Evolutionary conservation across 768 basidiomycete species (phyloP).

Genomic region (Lentinula guzmanii): DNA sequence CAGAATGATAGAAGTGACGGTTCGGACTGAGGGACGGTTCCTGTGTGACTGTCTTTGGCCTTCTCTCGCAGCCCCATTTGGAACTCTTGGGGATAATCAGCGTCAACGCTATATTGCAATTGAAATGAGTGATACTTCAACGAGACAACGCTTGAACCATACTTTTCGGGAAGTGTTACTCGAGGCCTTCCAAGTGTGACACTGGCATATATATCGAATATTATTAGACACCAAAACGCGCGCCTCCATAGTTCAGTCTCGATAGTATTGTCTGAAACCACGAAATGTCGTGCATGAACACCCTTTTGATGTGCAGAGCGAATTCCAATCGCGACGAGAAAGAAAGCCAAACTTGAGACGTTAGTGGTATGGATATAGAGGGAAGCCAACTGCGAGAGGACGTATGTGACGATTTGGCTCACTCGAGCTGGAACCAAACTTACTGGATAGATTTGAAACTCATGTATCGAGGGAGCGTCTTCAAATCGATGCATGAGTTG

Average conservation of each 20-base stretch:
- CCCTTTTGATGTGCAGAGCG: constrained; percentile 73
- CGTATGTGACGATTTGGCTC: neutral
- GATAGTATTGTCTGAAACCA: constrained; percentile 23
- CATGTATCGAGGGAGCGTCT: constrained; percentile 14
- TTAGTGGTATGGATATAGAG: constrained; percentile 42
- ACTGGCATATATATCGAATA: constrained; percentile 1
- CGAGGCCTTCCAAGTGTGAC: neutral
- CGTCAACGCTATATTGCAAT: neutral
- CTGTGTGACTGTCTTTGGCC: neutral
- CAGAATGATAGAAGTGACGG: constrained; percentile 20
- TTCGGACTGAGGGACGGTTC: neutral
- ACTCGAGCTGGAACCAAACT: constrained; percentile 4
- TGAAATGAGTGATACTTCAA: neutral
- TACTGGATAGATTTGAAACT: constrained; percentile 31
- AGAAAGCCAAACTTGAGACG: constrained; percentile 54
- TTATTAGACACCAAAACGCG: constrained; percentile 46
- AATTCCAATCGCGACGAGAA: constrained; percentile 58
- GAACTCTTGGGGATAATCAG: neutral
- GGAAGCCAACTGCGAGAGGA: constrained; percentile 39
- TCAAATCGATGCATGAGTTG: constrained; percentile 10
- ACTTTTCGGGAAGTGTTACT: neutral
- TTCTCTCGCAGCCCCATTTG: neutral
- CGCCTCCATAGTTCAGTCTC: constrained; percentile 73
- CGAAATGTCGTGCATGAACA: constrained; percentile 44
- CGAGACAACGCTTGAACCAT: neutral